phyloP scores from a whole-genome alignment of 106 monocot species.

The Dioscorea dumetorum region DNA sequence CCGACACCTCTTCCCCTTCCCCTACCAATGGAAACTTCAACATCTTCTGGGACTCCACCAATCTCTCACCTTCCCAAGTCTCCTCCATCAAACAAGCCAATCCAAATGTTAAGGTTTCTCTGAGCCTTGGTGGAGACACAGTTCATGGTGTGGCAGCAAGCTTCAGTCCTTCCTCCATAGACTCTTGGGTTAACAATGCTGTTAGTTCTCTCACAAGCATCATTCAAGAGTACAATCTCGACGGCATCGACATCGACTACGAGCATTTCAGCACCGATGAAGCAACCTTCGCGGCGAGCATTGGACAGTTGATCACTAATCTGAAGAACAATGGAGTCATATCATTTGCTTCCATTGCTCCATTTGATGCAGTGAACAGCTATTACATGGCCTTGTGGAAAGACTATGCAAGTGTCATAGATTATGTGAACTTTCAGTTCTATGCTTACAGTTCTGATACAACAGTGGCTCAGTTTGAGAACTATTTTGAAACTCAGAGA shows the following conservation, averaged over 20 bases:
- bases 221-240: slow-evolving; percentile 19
- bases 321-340: slow-evolving; percentile 26
- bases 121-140: slow-evolving; percentile 16
- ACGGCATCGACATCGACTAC: slow-evolving; percentile 25
- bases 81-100: slow-evolving; percentile 10
- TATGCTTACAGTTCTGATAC: slow-evolving; percentile 26
- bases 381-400: slow-evolving; percentile 27
- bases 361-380: slow-evolving; percentile 18
- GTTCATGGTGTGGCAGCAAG: neutral
- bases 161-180: slow-evolving; percentile 14
- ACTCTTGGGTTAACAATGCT: slow-evolving; percentile 23
- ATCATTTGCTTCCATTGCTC: slow-evolving; percentile 41
- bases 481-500: slow-evolving; percentile 16
- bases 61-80: slow-evolving; percentile 14
- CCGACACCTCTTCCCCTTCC: neutral
- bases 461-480: slow-evolving; percentile 25
- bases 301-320: slow-evolving; percentile 27
- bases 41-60: slow-evolving; percentile 23
- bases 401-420: slow-evolving; percentile 20
- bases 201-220: slow-evolving; percentile 23
- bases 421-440: slow-evolving; percentile 49
- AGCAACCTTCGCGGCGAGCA: slow-evolving; percentile 19
- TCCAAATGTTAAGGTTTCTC: slow-evolving; percentile 18
- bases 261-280: slow-evolving; percentile 20
- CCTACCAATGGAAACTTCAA: slow-evolving; percentile 26